Conservation (phyloP, 768 basidiomycete genomes). For the Suillus placidus region DNA sequence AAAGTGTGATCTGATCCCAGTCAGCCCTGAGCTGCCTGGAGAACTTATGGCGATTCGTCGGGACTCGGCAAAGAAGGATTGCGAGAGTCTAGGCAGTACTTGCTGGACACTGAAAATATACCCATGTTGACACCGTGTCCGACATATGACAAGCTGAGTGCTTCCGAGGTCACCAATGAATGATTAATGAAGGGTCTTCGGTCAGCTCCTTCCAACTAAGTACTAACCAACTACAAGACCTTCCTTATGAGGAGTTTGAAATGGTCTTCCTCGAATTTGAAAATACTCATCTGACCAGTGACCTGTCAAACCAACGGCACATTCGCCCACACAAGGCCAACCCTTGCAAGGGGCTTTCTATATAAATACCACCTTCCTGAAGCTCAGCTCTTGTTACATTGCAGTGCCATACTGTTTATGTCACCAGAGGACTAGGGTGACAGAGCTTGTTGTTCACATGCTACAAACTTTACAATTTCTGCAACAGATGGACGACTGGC, state of each 20-base stretch:
- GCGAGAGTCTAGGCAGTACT: conserved; percentile 21
- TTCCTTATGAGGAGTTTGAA: conserved; percentile 10
- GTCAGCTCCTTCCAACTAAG: conserved; percentile 5
- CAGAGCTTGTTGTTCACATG: not conserved
- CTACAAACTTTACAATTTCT: not conserved
- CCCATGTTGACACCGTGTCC: conserved; percentile 15
- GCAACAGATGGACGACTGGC: not conserved
- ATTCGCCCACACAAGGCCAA: too few species aligned
- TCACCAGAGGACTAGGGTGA: not conserved
- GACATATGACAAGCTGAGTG: conserved; percentile 15
- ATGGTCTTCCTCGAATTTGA: not conserved
- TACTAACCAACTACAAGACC: conserved; percentile 5
- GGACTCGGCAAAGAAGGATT: conserved; percentile 10
- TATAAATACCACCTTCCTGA: not conserved
- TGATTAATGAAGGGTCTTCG: too few species aligned
- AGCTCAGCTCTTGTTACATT: not conserved
- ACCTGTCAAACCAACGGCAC: not conserved
- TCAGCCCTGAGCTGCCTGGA: conserved; percentile 23
- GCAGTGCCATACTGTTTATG: not conserved
- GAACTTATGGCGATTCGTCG: conserved; percentile 11
- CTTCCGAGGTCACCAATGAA: conserved; percentile 7
- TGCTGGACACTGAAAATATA: conserved; percentile 20
- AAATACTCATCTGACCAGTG: not conserved
- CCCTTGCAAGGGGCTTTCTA: not conserved
- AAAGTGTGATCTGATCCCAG: conserved; percentile 21